Evolutionary conservation across 1,139 yeast species (phyloP), one percentile per base, ranked within the genome.

Genomic region (Geotrichum bryndzae): DNA sequence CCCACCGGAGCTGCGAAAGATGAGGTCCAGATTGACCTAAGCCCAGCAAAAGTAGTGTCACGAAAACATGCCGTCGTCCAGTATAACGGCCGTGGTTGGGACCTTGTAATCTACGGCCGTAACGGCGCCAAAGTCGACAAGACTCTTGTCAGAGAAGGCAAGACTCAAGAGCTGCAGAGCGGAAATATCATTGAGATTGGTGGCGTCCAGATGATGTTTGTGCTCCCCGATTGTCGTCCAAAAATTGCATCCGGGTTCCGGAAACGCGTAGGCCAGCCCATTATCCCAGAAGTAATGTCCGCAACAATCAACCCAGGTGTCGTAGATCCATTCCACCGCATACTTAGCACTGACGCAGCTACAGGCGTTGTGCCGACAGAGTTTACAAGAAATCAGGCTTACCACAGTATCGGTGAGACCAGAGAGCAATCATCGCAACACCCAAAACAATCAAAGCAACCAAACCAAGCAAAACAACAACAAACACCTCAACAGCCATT

Each of bases 121-220:
- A 94, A 94, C 72, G 99, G 99, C 45, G 91, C 96, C 45, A 87
- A 91, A 69, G 85, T 94, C 53, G 97, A 94, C 74, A 72, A 74
- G 45, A 66, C 66, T 13, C 64, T 88, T 84, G 64, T 80, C 75
- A 66, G 86, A 86, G 75, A 82, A 81, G 67, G 82, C 22, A 61
- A 61, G 25, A 77, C 64, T 66, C 84, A 61, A 73, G 76, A 65
- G 71, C 80, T 94, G 65, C 82, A 83, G 60, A 87, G 95, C 1
- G 99, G 98, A 11, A 90, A 95, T 57, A 85, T 94, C 23, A 77
- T 94, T 64, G 99, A 94, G 72, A 86, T 94, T 57, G 98, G 98
- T 10, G 98, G 97, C 2, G 92, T 96, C 15, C 99, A 94, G 76
- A 94, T 94, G 99, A 94, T 94, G 96, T 94, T 94, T 73, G 94